Percentiles rank a stretch among this genome's conserved stretches.
Conservation (phyloP, 495 filamentous ascomycete genomes). For the Penicillium cataractarum region DNA sequence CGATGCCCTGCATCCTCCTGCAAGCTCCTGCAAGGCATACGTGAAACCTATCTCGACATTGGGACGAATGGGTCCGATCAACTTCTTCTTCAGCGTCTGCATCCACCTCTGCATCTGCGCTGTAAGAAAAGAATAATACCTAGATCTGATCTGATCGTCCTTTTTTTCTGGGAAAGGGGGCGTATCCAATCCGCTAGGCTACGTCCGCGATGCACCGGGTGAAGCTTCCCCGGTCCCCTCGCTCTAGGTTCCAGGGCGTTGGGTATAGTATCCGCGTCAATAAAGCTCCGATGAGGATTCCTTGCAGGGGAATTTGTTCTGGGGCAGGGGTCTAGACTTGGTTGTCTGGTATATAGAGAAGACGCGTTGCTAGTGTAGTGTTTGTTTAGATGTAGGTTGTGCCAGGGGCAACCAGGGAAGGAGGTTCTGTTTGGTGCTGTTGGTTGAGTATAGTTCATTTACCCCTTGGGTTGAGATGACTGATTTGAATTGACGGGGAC, state of each 20-base stretch:
- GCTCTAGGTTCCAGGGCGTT: background rate
- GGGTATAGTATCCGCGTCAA: background rate
- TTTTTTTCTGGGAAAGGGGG: background rate
- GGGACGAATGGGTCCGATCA: constrained; percentile 11
- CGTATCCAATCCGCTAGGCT: constrained; percentile 14
- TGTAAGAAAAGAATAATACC: background rate
- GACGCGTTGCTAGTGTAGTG: background rate
- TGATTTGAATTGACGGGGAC: background rate
- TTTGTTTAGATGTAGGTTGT: background rate
- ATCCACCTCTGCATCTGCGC: constrained; percentile 16
- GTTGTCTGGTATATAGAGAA: background rate
- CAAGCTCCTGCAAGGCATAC: constrained; percentile 37
- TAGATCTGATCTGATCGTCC: background rate
- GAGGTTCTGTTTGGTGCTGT: background rate
- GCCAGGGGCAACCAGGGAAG: background rate
- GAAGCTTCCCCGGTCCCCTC: constrained; percentile 19
- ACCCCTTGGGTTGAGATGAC: background rate
- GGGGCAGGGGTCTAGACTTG: background rate
- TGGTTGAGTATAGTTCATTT: background rate
- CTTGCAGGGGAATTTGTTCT: background rate
- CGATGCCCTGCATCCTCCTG: constrained; percentile 22
- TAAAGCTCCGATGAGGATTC: constrained; percentile 13
- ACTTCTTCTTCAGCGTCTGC: background rate
- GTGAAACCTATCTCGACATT: constrained; percentile 33
- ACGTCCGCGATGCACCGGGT: constrained; percentile 16